Conservation (phyloP, 768 basidiomycete species). For the Phlegmacium glaucopus region DNA sequence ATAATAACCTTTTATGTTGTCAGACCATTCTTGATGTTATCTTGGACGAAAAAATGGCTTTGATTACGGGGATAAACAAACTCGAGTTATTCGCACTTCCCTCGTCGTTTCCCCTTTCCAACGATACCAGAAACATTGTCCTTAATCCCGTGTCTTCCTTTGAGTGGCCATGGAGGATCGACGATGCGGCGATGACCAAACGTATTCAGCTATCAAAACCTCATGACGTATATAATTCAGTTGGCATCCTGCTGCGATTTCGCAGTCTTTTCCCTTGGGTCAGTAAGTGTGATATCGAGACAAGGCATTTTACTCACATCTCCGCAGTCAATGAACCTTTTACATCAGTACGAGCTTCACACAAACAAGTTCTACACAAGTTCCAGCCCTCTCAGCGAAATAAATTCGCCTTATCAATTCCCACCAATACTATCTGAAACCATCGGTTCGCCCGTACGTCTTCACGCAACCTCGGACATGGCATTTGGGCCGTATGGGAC, state of each 20-base stretch:
- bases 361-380: slow-evolving; percentile 38
- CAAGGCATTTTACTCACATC: not conserved
- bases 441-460: slow-evolving; percentile 52
- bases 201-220: slow-evolving; percentile 14
- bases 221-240: slow-evolving; percentile 20
- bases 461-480: slow-evolving; percentile 54
- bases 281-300: slow-evolving; percentile 6
- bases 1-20: slow-evolving; percentile 4
- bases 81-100: slow-evolving; percentile 42
- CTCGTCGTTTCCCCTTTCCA: slow-evolving; percentile 16
- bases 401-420: slow-evolving; percentile 45
- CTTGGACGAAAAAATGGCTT: slow-evolving; percentile 37
- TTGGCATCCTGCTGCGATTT: slow-evolving; percentile 59
- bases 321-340: slow-evolving; percentile 54
- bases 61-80: slow-evolving; percentile 40
- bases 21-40: slow-evolving; percentile 32
- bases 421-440: slow-evolving; percentile 33
- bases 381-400: slow-evolving; percentile 17
- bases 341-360: slow-evolving; percentile 57
- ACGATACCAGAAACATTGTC: slow-evolving; percentile 8
- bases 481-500: slow-evolving; percentile 57
- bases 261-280: slow-evolving; percentile 58
- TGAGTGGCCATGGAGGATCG: slow-evolving; percentile 56
- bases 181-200: slow-evolving; percentile 40
- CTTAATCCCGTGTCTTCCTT: slow-evolving; percentile 44